Percentiles rank a stretch among this genome's conserved stretches.
phyloP scores from a whole-genome alignment of 352 stramenopile genomes.

The Sclerospora graminicola region DNA sequence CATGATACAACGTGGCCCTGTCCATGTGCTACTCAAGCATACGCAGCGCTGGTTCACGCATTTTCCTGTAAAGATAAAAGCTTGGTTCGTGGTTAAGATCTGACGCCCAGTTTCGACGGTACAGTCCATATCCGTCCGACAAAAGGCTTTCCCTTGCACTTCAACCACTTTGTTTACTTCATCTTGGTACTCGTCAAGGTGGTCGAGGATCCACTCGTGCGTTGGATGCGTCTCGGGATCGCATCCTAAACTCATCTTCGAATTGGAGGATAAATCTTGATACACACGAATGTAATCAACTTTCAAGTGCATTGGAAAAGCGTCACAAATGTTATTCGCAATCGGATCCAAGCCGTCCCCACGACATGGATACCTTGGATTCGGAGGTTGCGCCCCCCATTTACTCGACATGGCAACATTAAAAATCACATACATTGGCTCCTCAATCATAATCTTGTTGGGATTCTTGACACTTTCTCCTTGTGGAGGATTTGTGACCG shows the following conservation, averaged over 20 bases:
- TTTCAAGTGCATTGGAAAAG: slow-evolving; percentile 62
- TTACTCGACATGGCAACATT: slow-evolving; percentile 91
- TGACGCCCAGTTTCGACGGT: slow-evolving; percentile 20
- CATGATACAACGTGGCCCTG: slow-evolving; percentile 37
- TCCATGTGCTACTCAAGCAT: slow-evolving; percentile 27
- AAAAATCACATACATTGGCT: slow-evolving; percentile 93
- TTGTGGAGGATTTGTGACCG: slow-evolving; percentile 45
- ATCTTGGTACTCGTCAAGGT: slow-evolving; percentile 70
- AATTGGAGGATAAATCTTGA: slow-evolving; percentile 32
- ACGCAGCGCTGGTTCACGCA: slow-evolving; percentile 36
- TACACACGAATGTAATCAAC: slow-evolving; percentile 78
- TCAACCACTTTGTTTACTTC: slow-evolving; percentile 41
- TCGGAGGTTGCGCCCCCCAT: slow-evolving; percentile 75
- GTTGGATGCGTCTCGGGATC: slow-evolving; percentile 59
- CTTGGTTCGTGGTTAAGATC: slow-evolving; percentile 1
- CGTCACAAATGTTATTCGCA: slow-evolving; percentile 45
- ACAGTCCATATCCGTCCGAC: slow-evolving; percentile 44
- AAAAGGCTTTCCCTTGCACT: slow-evolving; percentile 58
- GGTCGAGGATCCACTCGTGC: slow-evolving; percentile 59
- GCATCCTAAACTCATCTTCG: slow-evolving; percentile 45
- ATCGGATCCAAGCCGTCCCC: slow-evolving; percentile 33
- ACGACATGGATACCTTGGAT: slow-evolving; percentile 43
- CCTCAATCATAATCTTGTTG: slow-evolving; percentile 87
- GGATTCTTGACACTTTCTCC: slow-evolving; percentile 42
- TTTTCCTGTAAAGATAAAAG: slow-evolving; percentile 15